Base-by-base conservation (phyloP, 2,329 filamentous ascomycete species). In the Xylariaceae sp. region DNA sequence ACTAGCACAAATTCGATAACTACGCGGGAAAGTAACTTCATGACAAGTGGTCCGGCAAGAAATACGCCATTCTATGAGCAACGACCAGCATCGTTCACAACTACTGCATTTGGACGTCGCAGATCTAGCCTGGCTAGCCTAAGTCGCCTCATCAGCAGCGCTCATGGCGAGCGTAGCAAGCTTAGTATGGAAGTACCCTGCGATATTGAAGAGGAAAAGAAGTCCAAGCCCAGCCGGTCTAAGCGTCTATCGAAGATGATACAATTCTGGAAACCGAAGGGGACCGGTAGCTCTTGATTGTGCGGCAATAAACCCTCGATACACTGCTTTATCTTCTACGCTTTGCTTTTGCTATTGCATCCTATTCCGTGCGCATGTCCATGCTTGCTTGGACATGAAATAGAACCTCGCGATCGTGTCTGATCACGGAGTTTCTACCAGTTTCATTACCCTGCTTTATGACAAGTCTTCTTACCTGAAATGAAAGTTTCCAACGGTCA, bases 1-100 rank as follows among this genome's bases (percentile, higher is more conserved):
- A 88, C 86, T 1, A 90, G 86, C 65, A 89, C 86, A 66, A 84
- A 86, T 62, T 91, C 88, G 7, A 89, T 86, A 7, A 89, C 86
- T 81, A 87, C 85, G 5, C 80, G 83, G 45, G 84, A 88, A 61
- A 88, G 86, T 63, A 74, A 74, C 37, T 77, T 78, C 44, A 62
- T 70, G 64, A 75, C 51, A 55, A 71, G 55, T 44, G 55, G 66
- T 54, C 63, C 56, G 61, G 70, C 57, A 63, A 71, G 68, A 70
- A 70, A 64, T 74, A 75, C 59, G 42, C 73, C 72, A 3, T 72
- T 77, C 34, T 73, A 75, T 12, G 79, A 82, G 26, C 80, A 84
- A 60, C 78, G 83, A 3, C 84, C 83, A 0, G 78, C 80, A 4
- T 86, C 83, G 0, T 79, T 86, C 31, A 84, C 80, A 1, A 79